A percentile compares a stretch with the other conserved stretches of the same genome.
phyloP scores from a whole-genome alignment of 805 yeast species.

The Saturnispora hagleri region DNA sequence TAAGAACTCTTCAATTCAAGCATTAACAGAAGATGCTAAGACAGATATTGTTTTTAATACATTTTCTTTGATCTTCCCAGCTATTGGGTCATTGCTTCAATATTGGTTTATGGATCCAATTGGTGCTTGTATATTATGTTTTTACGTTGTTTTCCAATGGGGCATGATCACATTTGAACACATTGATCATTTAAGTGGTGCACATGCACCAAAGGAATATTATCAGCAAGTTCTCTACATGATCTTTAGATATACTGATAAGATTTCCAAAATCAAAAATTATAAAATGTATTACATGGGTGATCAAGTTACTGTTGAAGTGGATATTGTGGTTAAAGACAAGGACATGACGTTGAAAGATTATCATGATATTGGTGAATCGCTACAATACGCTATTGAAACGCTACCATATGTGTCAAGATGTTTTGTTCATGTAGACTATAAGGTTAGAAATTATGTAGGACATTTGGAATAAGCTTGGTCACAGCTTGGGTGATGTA shows the following conservation, averaged over 20 bases:
- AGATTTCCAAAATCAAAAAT: slow-evolving; percentile 54
- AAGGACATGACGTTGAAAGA: slow-evolving; percentile 47
- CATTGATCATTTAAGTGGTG: slow-evolving; percentile 66
- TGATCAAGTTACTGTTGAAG: slow-evolving; percentile 66
- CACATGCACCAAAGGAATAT: slow-evolving; percentile 53
- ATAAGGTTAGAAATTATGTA: slow-evolving; percentile 31
- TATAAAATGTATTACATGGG: slow-evolving; percentile 73
- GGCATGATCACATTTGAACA: slow-evolving; percentile 56
- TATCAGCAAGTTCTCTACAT: slow-evolving; percentile 59
- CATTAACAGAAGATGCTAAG: slow-evolving; percentile 73
- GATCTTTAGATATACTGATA: slow-evolving; percentile 59
- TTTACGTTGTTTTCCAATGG: slow-evolving; percentile 61
- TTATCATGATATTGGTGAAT: slow-evolving; percentile 73
- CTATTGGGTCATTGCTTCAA: slow-evolving; percentile 41
- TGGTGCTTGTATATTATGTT: slow-evolving; percentile 58
- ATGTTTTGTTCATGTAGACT: slow-evolving; percentile 75
- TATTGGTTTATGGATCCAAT: slow-evolving; percentile 69
- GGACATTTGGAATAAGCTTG: slow-evolving; percentile 25
- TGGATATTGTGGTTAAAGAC: slow-evolving; percentile 52
- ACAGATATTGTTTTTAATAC: slow-evolving; percentile 69
- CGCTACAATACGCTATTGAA: slow-evolving; percentile 72
- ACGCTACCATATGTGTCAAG: slow-evolving; percentile 70
- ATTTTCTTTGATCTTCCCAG: slow-evolving; percentile 64
- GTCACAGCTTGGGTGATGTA: no score
- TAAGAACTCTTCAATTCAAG: slow-evolving; percentile 60